Evolutionary conservation across 495 filamentous ascomycete genomes (phyloP), one percentile per base, ranked within the genome.

Genomic region (Tuber borchii): DNA sequence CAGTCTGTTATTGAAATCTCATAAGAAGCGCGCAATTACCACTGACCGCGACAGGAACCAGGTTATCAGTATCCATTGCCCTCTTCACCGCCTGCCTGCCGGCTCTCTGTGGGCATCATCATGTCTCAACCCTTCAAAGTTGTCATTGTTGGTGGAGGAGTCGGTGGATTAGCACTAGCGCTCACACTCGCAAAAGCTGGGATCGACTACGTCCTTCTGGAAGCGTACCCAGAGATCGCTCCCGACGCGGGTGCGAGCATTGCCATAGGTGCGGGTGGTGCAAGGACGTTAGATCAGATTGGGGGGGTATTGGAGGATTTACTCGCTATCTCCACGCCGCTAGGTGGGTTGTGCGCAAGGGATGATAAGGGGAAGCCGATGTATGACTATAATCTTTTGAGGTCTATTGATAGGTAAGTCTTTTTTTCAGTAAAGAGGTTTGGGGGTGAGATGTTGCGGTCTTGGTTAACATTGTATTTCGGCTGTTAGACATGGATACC

Each of bases 141-240:
- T 40, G 84, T 90, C 45, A 85, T 90, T 56, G 85, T 87, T 20
- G 88, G 88, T 39, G 88, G 86, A 9, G 86, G 85, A 8, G 84
- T 89, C 39, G 83, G 86, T 6, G 87, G 87, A 0, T 80, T 90
- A 6, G 86, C 86, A 3, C 76, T 87, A 1, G 87, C 88, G 0
- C 85, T 88, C 69, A 82, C 79, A n/a, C 82, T 90, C 19, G 73
- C 83, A 1, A 77, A 81, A 44, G 83, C 83, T 3, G 81, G 81
- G 19, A 87, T 90, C 74, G 86, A 88, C 75, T 87, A 86, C 65
- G 77, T 87, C 12, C 72, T 90, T 2, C 82, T 89, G 1, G 88
- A 89, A 77, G 79, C 82, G 37, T 75, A 82, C 19, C 31, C 72
- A 1, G 80, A 84, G 8, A 77, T 87, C 20, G 76, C 83, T 17